Evolutionary conservation across 2,329 filamentous ascomycete species (phyloP).

Genomic region (Chrysosporium keratinophilum): DNA sequence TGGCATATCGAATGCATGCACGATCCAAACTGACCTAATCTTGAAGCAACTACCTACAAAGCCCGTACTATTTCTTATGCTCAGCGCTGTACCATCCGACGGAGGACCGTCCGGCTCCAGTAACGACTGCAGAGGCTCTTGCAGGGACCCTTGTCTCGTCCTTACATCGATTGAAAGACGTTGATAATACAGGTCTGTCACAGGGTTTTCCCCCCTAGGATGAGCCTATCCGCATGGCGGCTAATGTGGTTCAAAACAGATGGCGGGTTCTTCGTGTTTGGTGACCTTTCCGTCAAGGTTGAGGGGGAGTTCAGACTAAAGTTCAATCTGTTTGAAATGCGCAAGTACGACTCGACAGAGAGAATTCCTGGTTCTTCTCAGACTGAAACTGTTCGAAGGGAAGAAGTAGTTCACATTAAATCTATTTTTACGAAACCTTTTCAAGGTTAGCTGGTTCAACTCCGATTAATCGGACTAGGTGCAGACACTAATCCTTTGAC

Average conservation of each 20-base stretch:
- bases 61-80: conserved; percentile 55
- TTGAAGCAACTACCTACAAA: conserved; percentile 50
- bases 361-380: not conserved
- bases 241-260: conserved; percentile 36
- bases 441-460: conserved; percentile 46
- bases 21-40: conserved; percentile 11
- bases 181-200: conserved; percentile 49
- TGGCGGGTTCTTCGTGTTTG: conserved; percentile 83
- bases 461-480: too few species aligned
- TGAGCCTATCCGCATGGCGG: not conserved
- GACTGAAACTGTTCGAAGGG: conserved; percentile 18
- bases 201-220: not conserved
- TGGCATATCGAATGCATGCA: not conserved
- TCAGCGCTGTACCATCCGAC: conserved; percentile 45
- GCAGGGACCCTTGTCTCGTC: conserved; percentile 70
- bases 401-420: conserved; percentile 43
- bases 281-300: conserved; percentile 68
- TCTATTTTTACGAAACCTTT: conserved; percentile 57
- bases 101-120: conserved; percentile 36
- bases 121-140: conserved; percentile 42
- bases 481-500: not conserved
- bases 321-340: conserved; percentile 69
- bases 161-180: conserved; percentile 69
- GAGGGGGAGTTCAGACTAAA: conserved; percentile 62
- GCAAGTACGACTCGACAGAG: conserved; percentile 37